phyloP scores from a whole-genome alignment of 805 yeast genomes.

The Wickerhamomyces queroliae region DNA sequence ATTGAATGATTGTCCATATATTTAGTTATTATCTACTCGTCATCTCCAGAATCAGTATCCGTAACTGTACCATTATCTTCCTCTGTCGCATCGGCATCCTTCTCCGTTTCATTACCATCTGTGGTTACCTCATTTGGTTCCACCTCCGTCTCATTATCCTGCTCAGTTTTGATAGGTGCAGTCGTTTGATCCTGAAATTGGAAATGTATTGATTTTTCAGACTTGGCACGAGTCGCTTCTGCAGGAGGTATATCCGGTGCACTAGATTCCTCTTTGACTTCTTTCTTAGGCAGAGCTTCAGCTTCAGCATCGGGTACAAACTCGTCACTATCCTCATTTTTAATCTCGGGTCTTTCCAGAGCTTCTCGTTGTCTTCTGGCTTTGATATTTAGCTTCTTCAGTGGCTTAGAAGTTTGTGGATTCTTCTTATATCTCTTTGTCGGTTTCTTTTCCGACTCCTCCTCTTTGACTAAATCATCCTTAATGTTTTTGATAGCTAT shows the following conservation, averaged over 20 bases:
- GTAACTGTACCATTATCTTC: slow-evolving; percentile 4
- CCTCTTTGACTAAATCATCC: slow-evolving; percentile 2
- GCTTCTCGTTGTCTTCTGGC: slow-evolving; percentile 1
- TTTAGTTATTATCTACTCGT: not conserved
- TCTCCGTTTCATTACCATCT: slow-evolving; percentile 5
- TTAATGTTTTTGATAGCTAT: slow-evolving; percentile 7
- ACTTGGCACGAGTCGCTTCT: not conserved
- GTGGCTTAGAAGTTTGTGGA: slow-evolving; percentile 4
- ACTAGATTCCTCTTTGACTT: not conserved
- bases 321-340: slow-evolving; percentile 8
- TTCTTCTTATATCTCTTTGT: not conserved
- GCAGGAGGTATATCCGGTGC: not conserved
- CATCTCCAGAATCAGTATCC: slow-evolving; percentile 1
- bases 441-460: slow-evolving; percentile 1
- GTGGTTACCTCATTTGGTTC: slow-evolving; percentile 1
- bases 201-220: slow-evolving; percentile 2
- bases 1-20: not conserved
- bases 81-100: slow-evolving; percentile 1
- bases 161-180: slow-evolving; percentile 1
- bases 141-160: not conserved
- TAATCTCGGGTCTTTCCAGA: slow-evolving; percentile 5
- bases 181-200: slow-evolving; percentile 3
- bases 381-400: not conserved
- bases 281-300: slow-evolving; percentile 1
- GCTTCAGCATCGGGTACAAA: slow-evolving; percentile 3